Conservation (phyloP, 2,329 filamentous ascomycete genomes). For the Trichoderma harzianum region DNA sequence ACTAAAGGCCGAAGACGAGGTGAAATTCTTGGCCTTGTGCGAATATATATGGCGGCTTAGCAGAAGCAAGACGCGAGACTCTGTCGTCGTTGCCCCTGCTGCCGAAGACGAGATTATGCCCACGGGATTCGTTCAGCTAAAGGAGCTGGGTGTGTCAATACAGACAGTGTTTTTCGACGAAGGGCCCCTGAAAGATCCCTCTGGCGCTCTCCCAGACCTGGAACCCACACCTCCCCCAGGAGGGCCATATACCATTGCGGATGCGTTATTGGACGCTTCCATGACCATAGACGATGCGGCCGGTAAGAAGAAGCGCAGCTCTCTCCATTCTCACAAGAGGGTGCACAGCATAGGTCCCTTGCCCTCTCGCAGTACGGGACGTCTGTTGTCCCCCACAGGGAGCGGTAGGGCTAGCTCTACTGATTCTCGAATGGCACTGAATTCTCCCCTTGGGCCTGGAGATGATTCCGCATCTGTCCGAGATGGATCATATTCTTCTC, state of each 20-base stretch:
- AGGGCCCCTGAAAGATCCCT: constrained; percentile 48
- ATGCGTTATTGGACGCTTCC: constrained; percentile 87
- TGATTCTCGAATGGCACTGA: constrained; percentile 36
- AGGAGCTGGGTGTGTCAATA: constrained; percentile 71
- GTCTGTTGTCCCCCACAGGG: constrained; percentile 31
- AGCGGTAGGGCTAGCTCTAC: constrained; percentile 33
- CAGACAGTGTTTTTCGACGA: constrained; percentile 94
- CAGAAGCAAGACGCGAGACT: constrained; percentile 61
- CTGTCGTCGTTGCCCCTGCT: constrained; percentile 23
- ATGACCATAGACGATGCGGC: constrained; percentile 75
- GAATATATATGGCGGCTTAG: constrained; percentile 91
- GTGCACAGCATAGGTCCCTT: constrained; percentile 36
- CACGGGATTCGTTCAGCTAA: constrained; percentile 61
- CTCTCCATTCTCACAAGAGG: constrained; percentile 49
- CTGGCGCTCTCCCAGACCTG: constrained; percentile 33
- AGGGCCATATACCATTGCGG: constrained; percentile 73
- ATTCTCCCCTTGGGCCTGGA: constrained; percentile 28
- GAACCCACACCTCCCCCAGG: constrained; percentile 28
- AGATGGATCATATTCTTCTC: constrained; percentile 42
- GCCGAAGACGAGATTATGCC: constrained; percentile 33
- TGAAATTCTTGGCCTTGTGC: constrained; percentile 78
- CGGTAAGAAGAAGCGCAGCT: constrained; percentile 50
- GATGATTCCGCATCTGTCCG: constrained; percentile 37
- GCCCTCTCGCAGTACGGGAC: constrained; percentile 25
- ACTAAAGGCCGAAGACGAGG: constrained; percentile 77